These are phyloP conservation scores for Serendipita vermifera DNA, from an alignment of 768 basidiomycete genomes.

Conservation along the genomic window DNA sequence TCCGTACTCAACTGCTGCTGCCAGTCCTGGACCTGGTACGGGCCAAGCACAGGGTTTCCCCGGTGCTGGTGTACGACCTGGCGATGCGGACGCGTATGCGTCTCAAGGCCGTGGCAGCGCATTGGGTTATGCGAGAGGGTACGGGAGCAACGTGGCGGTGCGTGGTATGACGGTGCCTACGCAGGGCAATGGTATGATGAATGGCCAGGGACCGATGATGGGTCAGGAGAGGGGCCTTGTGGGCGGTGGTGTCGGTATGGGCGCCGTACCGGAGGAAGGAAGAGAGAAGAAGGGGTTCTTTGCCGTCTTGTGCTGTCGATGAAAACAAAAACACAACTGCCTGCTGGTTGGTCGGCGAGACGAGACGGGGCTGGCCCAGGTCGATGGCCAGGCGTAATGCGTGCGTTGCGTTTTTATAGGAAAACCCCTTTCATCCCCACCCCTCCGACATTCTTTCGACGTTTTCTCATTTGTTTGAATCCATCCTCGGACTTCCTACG, in stretches of 20 bases:
- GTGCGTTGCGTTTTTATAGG: too few relatives aligned
- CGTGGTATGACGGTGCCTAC: neutral
- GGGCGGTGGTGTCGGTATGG: conserved; percentile 1
- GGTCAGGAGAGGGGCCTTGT: too few relatives aligned
- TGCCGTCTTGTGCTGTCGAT: neutral
- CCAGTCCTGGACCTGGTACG: neutral
- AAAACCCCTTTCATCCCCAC: too few relatives aligned
- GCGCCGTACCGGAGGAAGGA: neutral
- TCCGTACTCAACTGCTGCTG: neutral
- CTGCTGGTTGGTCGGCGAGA: too few relatives aligned
- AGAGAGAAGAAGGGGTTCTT: neutral
- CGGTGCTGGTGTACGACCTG: neutral
- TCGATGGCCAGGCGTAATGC: too few relatives aligned
- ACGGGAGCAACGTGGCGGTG: neutral
- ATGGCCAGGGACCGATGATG: conserved; percentile 6
- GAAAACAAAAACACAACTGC: too few relatives aligned
- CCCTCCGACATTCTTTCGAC: too few relatives aligned
- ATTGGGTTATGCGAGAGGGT: neutral
- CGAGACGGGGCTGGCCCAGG: too few relatives aligned
- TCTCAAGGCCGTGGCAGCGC: neutral
- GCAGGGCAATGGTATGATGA: neutral
- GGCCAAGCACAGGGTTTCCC: neutral
- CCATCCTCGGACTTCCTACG: too few relatives aligned
- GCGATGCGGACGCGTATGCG: neutral
- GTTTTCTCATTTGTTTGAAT: too few relatives aligned